Evolutionary conservation across 179 eudicot species (phyloP), one percentile per base, ranked within the genome.

Genomic region (Patellifolia procumbens): DNA sequence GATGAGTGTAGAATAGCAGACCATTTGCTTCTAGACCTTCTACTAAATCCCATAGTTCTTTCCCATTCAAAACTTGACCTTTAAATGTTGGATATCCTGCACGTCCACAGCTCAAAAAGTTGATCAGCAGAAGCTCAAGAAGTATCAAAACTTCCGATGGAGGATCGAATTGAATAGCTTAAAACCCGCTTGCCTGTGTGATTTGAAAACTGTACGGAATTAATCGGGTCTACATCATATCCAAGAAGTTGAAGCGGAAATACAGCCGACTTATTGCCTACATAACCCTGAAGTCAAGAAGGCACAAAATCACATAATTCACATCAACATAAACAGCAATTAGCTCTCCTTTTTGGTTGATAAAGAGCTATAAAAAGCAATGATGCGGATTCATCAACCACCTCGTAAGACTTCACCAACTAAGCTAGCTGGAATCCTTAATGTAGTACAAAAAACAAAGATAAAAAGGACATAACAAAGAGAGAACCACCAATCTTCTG

Each of bases 131-230:
- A 49, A 73, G 48, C 7, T 20, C 59, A 16, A 53, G 59, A 67
- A 49, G n/a, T 39, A 43, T 62, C 34, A 24, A 52, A 68, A 15
- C 32, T 67, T 20, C 48, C 32, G 24, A 51, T 69, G 16, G 61
- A 35, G 35, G 20, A 37, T 24, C 0, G 48, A 72, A 42, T 6
- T 49, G 26, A 26, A 26, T 45, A 53, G 59, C 45, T 56, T 71
- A 78, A 72, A 76, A 83, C 76, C 82, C 86, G 82, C 93, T 92
- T 88, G 90, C 98, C 98, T 88, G 98, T 94, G 78, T 94, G 97
- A 83, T 94, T 94, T n/a, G 98, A 94, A 84, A 94, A 94, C 76
- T 94, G 97, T 68, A 94, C 97, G 26, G 98, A 94, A 83, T 92
- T 94, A 78, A 94, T 89, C 22, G 94, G 98, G 72, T 94, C 98